phyloP scores from a whole-genome alignment of 2,329 filamentous ascomycete species.

The Nigrospora sphaerica region DNA sequence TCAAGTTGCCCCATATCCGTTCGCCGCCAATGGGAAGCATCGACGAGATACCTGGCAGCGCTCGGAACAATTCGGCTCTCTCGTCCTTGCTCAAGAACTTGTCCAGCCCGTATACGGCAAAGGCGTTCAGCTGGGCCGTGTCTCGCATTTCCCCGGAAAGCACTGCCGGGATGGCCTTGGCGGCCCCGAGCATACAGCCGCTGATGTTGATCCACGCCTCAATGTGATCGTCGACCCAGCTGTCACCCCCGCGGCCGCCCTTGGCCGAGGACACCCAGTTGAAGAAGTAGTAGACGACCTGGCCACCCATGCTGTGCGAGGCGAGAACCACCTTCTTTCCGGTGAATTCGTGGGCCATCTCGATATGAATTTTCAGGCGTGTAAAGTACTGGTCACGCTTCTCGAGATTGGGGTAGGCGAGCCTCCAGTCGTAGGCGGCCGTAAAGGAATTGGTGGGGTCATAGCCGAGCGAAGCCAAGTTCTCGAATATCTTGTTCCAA shows the following conservation, averaged over 20 bases:
- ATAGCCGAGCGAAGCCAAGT: slow-evolving; percentile 90
- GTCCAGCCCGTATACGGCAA: slow-evolving; percentile 93
- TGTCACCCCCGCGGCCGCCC: slow-evolving; percentile 72
- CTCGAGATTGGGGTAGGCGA: slow-evolving; percentile 87
- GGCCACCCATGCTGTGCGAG: slow-evolving; percentile 96
- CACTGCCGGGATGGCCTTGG: slow-evolving; percentile 84
- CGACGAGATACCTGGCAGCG: slow-evolving; percentile 92
- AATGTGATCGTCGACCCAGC: slow-evolving; percentile 85
- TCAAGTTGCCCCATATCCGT: slow-evolving; percentile 86
- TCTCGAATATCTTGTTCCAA: slow-evolving; percentile 98
- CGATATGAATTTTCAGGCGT: slow-evolving; percentile 81
- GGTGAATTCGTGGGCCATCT: slow-evolving; percentile 67
- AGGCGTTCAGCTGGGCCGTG: slow-evolving; percentile 90
- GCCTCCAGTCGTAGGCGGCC: slow-evolving; percentile 80
- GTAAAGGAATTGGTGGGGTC: slow-evolving; percentile 73
- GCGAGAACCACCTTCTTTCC: slow-evolving; percentile 77
- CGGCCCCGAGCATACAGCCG: slow-evolving; percentile 92
- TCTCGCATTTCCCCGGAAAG: slow-evolving; percentile 98
- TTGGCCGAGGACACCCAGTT: slow-evolving; percentile 74
- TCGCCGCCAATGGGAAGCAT: slow-evolving; percentile 95
- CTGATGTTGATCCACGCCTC: slow-evolving; percentile 98
- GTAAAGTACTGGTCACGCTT: slow-evolving; percentile 90
- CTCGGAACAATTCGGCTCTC: slow-evolving; percentile 85
- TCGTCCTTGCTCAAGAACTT: slow-evolving; percentile 90
- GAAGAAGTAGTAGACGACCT: slow-evolving; percentile 82